Base-by-base conservation (phyloP, 2,329 filamentous ascomycete species). In the Penicillium paneum region DNA sequence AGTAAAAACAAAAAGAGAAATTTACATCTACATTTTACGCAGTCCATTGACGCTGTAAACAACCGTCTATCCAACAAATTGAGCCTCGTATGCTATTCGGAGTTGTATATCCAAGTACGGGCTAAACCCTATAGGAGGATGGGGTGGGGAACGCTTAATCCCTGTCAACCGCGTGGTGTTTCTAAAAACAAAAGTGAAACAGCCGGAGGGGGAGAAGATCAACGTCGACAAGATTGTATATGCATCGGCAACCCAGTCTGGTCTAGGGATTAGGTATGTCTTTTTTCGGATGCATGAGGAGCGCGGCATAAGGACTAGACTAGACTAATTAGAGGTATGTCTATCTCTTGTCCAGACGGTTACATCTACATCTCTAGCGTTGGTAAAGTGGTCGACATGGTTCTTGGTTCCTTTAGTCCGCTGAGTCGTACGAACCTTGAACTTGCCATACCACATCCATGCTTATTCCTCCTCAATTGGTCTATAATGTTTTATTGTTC, bases 91-190 rank as follows among this genome's bases (percentile, higher is more conserved):
- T 43, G 12, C 15, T 34, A 54, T 54, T 54, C 40, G 41, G 32
- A 8, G 35, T 28, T 24, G n/a, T 13, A 32, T 5, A 29, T 35
- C 32, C 34, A 46, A 34, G 11, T 7, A n/a, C 39, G 26, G 34
- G 40, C 29, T 54, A 50, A 39, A 46, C 52, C 52, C n/a, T 44
- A 54, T 19, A 13, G 24, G 26, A 19, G 26, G 13, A n/a, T 10
- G 8, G 28, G 15, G 21, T 29, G 35, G 32, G 10, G 26, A 43
- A 49, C 24, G 19, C n/a, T 12, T 44, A 40, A 39, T 44, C 46
- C 50, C 43, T 57, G 50, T 43, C 42, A 40, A 10, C n/a, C 57
- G 52, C 55, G 57, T 59, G 56, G 56, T 49, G 38, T 45, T 53
- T 43, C 56, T 56, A 58, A 56, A 53, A 52, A 49, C 44, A 56